Percentiles rank a stretch among this genome's conserved stretches.
These are phyloP conservation scores for Beta corolliflora DNA, from an alignment of 179 eudicot species.

Conservation along the genomic window DNA sequence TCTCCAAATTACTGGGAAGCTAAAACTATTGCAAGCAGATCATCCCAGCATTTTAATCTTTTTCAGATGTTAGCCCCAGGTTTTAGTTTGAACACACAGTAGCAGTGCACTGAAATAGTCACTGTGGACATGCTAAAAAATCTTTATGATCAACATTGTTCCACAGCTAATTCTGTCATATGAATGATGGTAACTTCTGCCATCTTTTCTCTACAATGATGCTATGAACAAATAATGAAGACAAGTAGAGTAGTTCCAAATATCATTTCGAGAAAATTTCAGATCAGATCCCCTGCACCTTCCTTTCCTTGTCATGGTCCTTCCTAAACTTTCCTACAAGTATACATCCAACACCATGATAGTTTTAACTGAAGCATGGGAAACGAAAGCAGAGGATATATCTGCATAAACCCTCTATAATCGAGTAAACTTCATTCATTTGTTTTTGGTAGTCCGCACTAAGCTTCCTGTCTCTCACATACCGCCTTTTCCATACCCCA, in stretches of 20 bases:
- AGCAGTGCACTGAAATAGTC: neutral
- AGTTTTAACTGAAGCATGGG: neutral
- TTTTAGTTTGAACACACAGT: too few relatives aligned
- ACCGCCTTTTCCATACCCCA: too few relatives aligned
- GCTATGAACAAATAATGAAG: neutral
- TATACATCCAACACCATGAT: neutral
- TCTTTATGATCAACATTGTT: neutral
- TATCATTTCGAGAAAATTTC: neutral
- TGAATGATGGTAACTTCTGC: neutral
- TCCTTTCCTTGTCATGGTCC: neutral
- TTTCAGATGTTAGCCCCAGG: too few relatives aligned
- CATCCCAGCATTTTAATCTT: too few relatives aligned
- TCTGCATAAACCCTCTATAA: too few relatives aligned
- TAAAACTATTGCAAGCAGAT: too few relatives aligned
- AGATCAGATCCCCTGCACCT: neutral
- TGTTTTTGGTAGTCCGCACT: too few relatives aligned
- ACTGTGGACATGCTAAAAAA: neutral
- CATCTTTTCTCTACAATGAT: neutral
- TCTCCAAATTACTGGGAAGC: too few relatives aligned
- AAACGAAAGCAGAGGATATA: too few relatives aligned
- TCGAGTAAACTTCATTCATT: too few relatives aligned
- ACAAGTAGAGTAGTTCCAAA: neutral
- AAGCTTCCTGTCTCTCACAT: too few relatives aligned
- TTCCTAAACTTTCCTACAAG: neutral
- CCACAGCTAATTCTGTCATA: neutral